Evolutionary conservation across 495 filamentous ascomycete genomes (phyloP).

Genomic region (Tuber indicum): DNA sequence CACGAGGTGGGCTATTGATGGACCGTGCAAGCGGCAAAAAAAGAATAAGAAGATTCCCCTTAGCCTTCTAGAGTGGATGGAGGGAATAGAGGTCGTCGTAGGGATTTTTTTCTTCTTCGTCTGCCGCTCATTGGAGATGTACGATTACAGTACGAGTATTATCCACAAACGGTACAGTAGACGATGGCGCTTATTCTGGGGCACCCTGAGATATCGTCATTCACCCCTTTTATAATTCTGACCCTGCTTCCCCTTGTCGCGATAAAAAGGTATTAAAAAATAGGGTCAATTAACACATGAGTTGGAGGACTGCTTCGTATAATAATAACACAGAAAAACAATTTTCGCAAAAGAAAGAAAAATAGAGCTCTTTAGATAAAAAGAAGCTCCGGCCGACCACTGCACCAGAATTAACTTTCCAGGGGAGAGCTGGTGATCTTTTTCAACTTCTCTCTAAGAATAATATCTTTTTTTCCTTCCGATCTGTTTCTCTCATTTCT

Average conservation of each 20-base stretch:
- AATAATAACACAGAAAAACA: conserved; percentile 1
- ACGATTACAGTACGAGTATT: not conserved
- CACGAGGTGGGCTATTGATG: not conserved
- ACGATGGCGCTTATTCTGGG: conserved; percentile 5
- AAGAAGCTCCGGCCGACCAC: not conserved
- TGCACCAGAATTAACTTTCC: not conserved
- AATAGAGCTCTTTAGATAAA: conserved; percentile 4
- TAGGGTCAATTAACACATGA: not conserved
- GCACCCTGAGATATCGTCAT: conserved; percentile 5
- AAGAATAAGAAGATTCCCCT: not conserved
- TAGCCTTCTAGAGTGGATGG: not conserved
- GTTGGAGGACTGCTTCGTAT: not conserved
- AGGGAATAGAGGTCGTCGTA: not conserved
- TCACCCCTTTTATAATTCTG: conserved; percentile 3
- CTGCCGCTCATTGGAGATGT: not conserved
- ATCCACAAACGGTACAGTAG: not conserved
- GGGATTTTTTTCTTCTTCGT: not conserved
- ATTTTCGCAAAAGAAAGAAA: not conserved
- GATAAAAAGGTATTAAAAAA: not conserved
- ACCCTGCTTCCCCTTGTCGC: not conserved
- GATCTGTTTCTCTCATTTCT: not conserved
- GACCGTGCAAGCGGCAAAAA: not conserved
- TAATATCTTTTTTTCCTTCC: not conserved
- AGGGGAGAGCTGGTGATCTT: not conserved
- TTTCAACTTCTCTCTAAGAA: not conserved